Conservation (phyloP, 768 basidiomycete species). For the Suillus tomentosus region DNA sequence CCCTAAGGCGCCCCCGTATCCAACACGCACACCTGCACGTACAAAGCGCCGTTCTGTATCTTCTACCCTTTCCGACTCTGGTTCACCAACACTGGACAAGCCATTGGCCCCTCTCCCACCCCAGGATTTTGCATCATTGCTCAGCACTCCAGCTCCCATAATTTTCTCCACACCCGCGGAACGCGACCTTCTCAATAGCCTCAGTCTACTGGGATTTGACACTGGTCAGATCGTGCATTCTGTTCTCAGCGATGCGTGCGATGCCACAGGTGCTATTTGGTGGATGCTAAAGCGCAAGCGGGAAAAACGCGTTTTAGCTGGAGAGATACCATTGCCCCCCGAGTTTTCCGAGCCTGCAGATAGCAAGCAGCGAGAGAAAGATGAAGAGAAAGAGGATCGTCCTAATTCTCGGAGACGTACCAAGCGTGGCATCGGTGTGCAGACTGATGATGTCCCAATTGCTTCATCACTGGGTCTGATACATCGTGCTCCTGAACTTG, state of each 20-base stretch:
- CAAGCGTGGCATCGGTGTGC: conserved; percentile 39
- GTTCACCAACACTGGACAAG: conserved; percentile 53
- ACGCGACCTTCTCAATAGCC: conserved; percentile 71
- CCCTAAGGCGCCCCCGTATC: conserved; percentile 52
- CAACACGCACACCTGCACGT: conserved; percentile 86
- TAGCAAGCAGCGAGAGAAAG: conserved; percentile 31
- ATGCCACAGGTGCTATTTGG: conserved; percentile 89
- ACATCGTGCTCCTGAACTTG: conserved; percentile 58
- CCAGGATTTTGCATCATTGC: conserved; percentile 63
- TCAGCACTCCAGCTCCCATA: conserved; percentile 68
- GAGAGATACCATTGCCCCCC: conserved; percentile 20
- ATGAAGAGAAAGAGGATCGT: conserved; percentile 25
- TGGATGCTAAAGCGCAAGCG: conserved; percentile 92
- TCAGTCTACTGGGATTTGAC: conserved; percentile 84
- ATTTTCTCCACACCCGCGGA: conserved; percentile 89
- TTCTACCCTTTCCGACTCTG: conserved; percentile 72
- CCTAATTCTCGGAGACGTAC: conserved; percentile 25
- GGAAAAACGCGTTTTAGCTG: conserved; percentile 56
- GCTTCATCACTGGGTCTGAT: conserved; percentile 32
- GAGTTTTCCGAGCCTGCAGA: conserved; percentile 9
- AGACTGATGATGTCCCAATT: conserved; percentile 43
- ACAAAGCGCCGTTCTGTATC: conserved; percentile 97
- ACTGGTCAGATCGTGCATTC: conserved; percentile 95
- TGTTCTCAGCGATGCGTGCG: conserved; percentile 89
- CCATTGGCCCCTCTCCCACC: conserved; percentile 38